These are phyloP conservation scores for Colletotrichum horii DNA, from an alignment of 2,329 filamentous ascomycete species.

Conservation along the genomic window DNA sequence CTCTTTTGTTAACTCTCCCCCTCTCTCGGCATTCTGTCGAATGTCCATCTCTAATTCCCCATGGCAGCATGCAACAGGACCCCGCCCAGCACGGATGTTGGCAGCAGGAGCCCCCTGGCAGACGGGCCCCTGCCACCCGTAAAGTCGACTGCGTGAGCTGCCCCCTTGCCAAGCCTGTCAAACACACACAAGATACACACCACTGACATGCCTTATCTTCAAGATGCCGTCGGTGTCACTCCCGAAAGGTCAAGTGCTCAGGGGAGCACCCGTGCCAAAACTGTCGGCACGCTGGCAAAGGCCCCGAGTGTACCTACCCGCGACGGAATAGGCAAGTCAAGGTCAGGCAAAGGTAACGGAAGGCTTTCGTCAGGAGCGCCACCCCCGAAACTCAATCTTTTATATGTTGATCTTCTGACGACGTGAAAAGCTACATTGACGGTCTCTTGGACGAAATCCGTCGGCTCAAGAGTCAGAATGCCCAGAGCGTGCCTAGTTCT, in stretches of 20 bases:
- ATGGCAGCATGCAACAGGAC: slow-evolving; percentile 16
- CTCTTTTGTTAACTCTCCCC: not conserved
- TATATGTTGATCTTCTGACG: not conserved
- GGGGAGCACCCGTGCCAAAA: slow-evolving; percentile 37
- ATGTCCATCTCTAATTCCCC: not conserved
- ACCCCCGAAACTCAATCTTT: not conserved
- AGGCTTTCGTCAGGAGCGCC: slow-evolving; percentile 24
- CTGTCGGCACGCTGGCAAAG: slow-evolving; percentile 34
- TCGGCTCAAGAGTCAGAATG: slow-evolving; percentile 28
- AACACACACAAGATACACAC: not conserved
- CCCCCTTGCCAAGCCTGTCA: not conserved
- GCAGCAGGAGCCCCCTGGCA: slow-evolving; percentile 5
- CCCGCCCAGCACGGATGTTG: slow-evolving; percentile 4
- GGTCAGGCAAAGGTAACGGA: slow-evolving; percentile 34
- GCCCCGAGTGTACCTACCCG: slow-evolving; percentile 36
- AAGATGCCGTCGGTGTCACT: slow-evolving; percentile 33
- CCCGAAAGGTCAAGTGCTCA: slow-evolving; percentile 39
- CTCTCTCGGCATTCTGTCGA: not conserved
- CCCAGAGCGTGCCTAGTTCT: not conserved
- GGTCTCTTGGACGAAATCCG: slow-evolving; percentile 37
- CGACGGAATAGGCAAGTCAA: slow-evolving; percentile 35
- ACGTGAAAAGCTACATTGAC: slow-evolving; percentile 35
- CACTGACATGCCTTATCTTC: not conserved
- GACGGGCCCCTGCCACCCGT: slow-evolving; percentile 20
- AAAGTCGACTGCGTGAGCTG: slow-evolving; percentile 23